Evolutionary conservation across 2,329 filamentous ascomycete species (phyloP).

Genomic region (Alternaria hordeiaustralica): DNA sequence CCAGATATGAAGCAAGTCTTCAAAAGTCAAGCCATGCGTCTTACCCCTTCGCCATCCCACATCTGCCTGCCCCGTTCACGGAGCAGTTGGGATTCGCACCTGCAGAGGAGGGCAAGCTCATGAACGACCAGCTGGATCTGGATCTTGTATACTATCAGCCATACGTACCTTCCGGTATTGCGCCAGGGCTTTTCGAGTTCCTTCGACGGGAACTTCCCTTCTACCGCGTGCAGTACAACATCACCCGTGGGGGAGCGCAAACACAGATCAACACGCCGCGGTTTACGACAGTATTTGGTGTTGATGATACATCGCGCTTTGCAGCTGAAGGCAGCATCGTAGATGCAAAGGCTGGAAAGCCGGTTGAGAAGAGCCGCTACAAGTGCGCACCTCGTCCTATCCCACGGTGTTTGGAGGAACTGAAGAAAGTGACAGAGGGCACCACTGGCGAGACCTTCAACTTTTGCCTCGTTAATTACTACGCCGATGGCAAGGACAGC

Average conservation of each 20-base stretch:
- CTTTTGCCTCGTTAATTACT: constrained; percentile 84
- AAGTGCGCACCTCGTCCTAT: constrained; percentile 71
- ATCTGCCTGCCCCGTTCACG: constrained; percentile 54
- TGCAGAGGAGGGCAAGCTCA: constrained; percentile 59
- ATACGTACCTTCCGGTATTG: constrained; percentile 66
- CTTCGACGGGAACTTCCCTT: constrained; percentile 75
- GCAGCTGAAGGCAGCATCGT: constrained; percentile 41
- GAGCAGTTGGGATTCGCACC: constrained; percentile 56
- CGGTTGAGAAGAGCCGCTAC: constrained; percentile 57
- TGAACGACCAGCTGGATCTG: constrained; percentile 72
- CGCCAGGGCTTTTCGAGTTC: constrained; percentile 71
- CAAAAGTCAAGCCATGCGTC: constrained; percentile 54
- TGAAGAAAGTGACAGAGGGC: constrained; percentile 69
- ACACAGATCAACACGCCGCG: constrained; percentile 68
- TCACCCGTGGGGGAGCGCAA: constrained; percentile 68
- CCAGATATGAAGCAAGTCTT: constrained; percentile 41
- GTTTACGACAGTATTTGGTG: constrained; percentile 67
- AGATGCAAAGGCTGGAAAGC: constrained; percentile 53
- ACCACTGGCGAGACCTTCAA: constrained; percentile 74
- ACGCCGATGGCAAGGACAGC: constrained; percentile 76
- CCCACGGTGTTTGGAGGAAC: constrained; percentile 70
- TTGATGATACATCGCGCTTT: constrained; percentile 71
- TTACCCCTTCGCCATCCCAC: constrained; percentile 61
- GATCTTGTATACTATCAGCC: constrained; percentile 79
- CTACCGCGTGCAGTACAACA: constrained; percentile 76